Base-by-base conservation (phyloP, 2,329 filamentous ascomycete species). In the Venturia carpophila region DNA sequence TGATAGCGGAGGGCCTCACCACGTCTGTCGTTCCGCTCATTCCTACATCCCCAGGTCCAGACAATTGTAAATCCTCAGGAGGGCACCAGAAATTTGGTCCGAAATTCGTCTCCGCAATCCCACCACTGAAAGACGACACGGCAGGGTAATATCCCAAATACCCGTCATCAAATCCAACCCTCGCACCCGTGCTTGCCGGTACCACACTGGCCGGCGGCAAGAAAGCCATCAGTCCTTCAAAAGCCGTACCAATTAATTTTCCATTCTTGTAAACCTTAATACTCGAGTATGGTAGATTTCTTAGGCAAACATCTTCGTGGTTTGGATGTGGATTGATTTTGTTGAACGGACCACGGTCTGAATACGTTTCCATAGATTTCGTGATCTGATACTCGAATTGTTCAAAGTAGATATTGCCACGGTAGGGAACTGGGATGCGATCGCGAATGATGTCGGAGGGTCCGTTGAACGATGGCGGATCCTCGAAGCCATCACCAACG, bases 261-360 rank as follows among this genome's bases (percentile, higher is more conserved):
- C 94, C 94, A 71, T 99, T 99, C 74, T 96, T 96, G 82, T 94
- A 97, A 52, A 97, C 82, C 67, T 88, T 90, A 73, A 99, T 92
- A 70, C 84, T 87, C 1, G 91, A 96, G 64, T 90, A 87, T 0
- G 95, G 94, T 3, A 97, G 80, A 0, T 92, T 96, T 60, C 93
- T 87, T 27, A 97, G 79, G n/a, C 89, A 84, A 0, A 91, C 84
- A 15, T 84, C 78, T 3, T 84, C 80, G 72, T 94, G 92, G 71
- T 87, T 92, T 63, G 86, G 87, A 73, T 86, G 87, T 62, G 89
- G 90, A 13, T 81, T 90, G 81, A 92, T 87, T 24, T 89, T 78
- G 71, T 96, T 76, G 58, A 78, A 75, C 2, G 78, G 77, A 3
- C 77, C 78, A 41, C 80, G 75, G 68, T 82, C 79, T 47, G 77